Evolutionary conservation across 768 basidiomycete genomes (phyloP).

Genomic region (Leccinum truebloodii): DNA sequence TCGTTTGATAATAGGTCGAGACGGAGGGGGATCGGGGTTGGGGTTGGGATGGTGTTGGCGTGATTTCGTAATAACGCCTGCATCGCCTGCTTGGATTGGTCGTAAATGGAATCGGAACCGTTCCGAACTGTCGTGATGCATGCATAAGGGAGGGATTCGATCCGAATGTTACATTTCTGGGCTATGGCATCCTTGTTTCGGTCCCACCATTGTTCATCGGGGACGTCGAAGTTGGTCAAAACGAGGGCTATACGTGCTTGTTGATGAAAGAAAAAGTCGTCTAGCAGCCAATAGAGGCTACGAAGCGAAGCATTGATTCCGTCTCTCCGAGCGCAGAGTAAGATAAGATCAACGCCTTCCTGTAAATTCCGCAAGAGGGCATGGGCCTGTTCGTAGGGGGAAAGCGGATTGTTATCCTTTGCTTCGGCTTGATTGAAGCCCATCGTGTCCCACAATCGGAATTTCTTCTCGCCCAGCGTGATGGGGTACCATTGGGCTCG

Average conservation of each 20-base stretch:
- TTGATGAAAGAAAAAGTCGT: slow-evolving; percentile 38
- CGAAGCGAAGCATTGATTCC: slow-evolving; percentile 36
- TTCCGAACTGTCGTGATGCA: slow-evolving; percentile 22
- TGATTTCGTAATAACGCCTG: slow-evolving; percentile 10
- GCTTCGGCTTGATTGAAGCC: slow-evolving; percentile 32
- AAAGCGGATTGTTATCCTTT: slow-evolving; percentile 15
- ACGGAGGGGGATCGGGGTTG: slow-evolving; percentile 15
- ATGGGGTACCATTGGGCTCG: slow-evolving; percentile 25
- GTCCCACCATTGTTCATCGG: slow-evolving; percentile 41
- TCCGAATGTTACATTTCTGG: slow-evolving; percentile 14
- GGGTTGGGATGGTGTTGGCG: neutral
- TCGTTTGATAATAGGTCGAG: slow-evolving; percentile 20
- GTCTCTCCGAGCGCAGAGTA: slow-evolving; percentile 41
- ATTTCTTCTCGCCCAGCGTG: slow-evolving; percentile 19
- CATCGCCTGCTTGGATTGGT: slow-evolving; percentile 18
- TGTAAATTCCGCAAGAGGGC: slow-evolving; percentile 35
- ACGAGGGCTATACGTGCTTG: slow-evolving; percentile 39
- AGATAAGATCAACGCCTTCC: slow-evolving; percentile 40
- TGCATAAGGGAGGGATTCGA: slow-evolving; percentile 12
- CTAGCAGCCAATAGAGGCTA: slow-evolving; percentile 40
- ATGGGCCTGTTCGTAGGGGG: slow-evolving; percentile 33
- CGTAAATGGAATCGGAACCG: slow-evolving; percentile 1
- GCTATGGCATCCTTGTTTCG: slow-evolving; percentile 29
- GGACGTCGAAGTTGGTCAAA: slow-evolving; percentile 40
- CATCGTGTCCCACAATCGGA: slow-evolving; percentile 36